A percentile compares a stretch with the other conserved stretches of the same genome.
phyloP scores from a whole-genome alignment of 2,329 filamentous ascomycete species.

The Bisporella sp. region DNA sequence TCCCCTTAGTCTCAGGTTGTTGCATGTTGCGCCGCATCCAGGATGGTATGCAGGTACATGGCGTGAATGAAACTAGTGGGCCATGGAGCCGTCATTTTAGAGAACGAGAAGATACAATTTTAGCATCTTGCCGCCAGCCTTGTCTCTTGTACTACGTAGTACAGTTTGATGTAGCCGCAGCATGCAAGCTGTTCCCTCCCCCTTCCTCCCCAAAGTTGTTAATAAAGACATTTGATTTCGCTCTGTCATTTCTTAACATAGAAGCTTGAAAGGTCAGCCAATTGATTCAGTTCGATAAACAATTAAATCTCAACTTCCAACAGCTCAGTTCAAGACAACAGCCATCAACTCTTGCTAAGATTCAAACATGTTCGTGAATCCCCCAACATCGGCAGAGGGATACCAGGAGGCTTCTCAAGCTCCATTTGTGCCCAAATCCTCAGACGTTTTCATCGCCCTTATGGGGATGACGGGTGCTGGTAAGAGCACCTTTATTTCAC shows the following conservation, averaged over 20 bases:
- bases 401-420: not conserved
- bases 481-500: constrained; percentile 7
- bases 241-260: not conserved
- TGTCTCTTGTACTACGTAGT: no score
- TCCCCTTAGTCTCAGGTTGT: no score
- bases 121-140: no score
- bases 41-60: no score
- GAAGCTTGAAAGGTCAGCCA: not conserved
- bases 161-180: no score
- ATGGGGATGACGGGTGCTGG: constrained; percentile 8
- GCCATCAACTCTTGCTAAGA: not conserved
- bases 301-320: not conserved
- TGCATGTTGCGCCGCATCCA: no score
- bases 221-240: no score
- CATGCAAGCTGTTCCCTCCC: no score
- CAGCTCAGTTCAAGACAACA: not conserved
- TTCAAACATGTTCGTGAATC: not conserved
- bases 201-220: no score
- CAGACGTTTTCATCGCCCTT: not conserved
- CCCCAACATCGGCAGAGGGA: not conserved
- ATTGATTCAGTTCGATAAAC: not conserved
- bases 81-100: no score
- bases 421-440: not conserved
- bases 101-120: no score
- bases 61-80: no score